Conservation (phyloP, 2,329 filamentous ascomycete species). For the Botrytis hyacinthi region DNA sequence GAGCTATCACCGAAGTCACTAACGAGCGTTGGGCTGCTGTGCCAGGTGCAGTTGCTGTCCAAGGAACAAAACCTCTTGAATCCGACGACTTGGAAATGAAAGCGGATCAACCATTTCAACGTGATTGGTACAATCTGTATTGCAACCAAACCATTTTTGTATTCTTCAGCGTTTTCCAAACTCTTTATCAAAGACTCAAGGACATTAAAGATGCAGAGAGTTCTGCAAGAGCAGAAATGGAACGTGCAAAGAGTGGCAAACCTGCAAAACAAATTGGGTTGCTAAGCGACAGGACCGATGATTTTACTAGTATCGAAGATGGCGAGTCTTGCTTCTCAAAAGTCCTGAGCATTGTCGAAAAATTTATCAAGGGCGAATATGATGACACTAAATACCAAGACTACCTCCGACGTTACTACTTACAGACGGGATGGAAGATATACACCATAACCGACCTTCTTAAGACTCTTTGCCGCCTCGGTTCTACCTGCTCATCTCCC, state of each 20-base stretch:
- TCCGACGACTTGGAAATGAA: conserved; percentile 63
- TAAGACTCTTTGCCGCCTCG: conserved; percentile 75
- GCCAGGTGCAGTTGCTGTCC: conserved; percentile 54
- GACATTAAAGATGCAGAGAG: conserved; percentile 79
- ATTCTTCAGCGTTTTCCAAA: conserved; percentile 91
- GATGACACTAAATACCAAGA: conserved; percentile 87
- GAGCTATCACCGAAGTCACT: conserved; percentile 58
- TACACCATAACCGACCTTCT: conserved; percentile 92
- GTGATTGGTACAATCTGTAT: conserved; percentile 84
- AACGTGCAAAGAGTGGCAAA: conserved; percentile 70
- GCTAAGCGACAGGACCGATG: conserved; percentile 78
- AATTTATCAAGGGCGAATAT: conserved; percentile 77
- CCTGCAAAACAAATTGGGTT: conserved; percentile 82
- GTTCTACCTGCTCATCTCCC: conserved; percentile 75
- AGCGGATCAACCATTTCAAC: conserved; percentile 76
- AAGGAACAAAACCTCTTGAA: conserved; percentile 51
- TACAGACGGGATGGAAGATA: conserved; percentile 86
- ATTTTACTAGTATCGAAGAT: conserved; percentile 60
- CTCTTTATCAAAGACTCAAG: conserved; percentile 80
- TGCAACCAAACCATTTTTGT: conserved; percentile 88
- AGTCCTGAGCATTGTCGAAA: conserved; percentile 80
- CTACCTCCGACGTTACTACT: conserved; percentile 84
- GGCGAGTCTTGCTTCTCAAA: conserved; percentile 75
- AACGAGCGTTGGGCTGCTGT: conserved; percentile 65
- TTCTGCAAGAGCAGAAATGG: conserved; percentile 70